Conservation (phyloP, 768 basidiomycete genomes). For the Boletus pseudo-olivaceus region DNA sequence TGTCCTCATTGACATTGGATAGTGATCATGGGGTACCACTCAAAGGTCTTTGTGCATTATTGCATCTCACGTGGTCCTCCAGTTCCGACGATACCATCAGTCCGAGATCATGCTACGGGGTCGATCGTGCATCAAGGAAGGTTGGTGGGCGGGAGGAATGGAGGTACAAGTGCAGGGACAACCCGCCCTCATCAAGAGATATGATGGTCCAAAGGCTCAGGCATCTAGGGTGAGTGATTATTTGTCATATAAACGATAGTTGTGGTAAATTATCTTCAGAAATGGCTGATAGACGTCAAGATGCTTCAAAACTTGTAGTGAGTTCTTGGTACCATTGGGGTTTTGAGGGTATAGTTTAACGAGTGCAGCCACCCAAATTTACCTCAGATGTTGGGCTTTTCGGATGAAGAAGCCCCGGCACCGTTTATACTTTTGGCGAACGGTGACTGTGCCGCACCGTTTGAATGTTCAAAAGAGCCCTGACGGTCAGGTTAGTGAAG, state of each 20-base stretch:
- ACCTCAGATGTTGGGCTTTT: slow-evolving; percentile 52
- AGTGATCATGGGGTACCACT: slow-evolving; percentile 35
- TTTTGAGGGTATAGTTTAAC: background rate
- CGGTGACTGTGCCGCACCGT: slow-evolving; percentile 25
- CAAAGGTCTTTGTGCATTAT: background rate
- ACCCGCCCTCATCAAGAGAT: slow-evolving; percentile 41
- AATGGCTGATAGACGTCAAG: slow-evolving; percentile 50
- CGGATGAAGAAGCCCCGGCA: slow-evolving; percentile 40
- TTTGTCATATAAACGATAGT: background rate
- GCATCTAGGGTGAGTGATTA: slow-evolving; percentile 31
- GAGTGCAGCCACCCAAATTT: slow-evolving; percentile 45
- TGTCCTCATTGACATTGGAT: slow-evolving; percentile 19
- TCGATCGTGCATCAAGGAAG: slow-evolving; percentile 35
- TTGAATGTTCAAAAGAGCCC: background rate
- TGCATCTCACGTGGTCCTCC: slow-evolving; percentile 5
- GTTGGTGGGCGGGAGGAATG: slow-evolving; percentile 47
- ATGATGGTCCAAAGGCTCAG: slow-evolving; percentile 35
- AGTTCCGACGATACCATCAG: slow-evolving; percentile 49
- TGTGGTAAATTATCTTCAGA: slow-evolving; percentile 24
- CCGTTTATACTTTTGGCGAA: slow-evolving; percentile 53
- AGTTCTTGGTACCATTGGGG: slow-evolving; percentile 10
- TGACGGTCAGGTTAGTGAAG: slow-evolving; percentile 33
- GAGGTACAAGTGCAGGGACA: slow-evolving; percentile 41
- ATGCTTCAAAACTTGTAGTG: slow-evolving; percentile 49
- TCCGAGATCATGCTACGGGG: slow-evolving; percentile 43